Conservation (phyloP, 805 yeast genomes). For the Saccharomycopsis lassenensis region DNA sequence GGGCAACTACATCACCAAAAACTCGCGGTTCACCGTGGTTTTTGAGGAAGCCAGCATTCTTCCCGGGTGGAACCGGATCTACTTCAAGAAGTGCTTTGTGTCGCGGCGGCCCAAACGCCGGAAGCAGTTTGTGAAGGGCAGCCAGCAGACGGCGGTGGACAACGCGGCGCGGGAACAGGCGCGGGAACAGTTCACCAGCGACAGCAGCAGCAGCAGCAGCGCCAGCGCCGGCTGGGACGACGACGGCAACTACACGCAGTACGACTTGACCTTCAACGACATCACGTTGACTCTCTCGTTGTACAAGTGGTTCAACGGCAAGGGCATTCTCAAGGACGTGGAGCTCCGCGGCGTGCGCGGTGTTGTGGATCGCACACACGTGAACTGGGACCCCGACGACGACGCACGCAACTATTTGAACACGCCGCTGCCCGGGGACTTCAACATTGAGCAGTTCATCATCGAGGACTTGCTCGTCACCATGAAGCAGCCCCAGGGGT, state of each 20-base stretch:
- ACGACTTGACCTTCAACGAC: slow-evolving; percentile 81
- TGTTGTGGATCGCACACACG: slow-evolving; percentile 82
- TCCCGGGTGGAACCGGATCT: slow-evolving; percentile 89
- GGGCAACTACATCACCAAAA: slow-evolving; percentile 76
- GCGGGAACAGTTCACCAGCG: not conserved
- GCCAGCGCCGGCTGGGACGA: slow-evolving; percentile 46
- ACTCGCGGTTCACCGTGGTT: slow-evolving; percentile 70
- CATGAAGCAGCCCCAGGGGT: slow-evolving; percentile 66
- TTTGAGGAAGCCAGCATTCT: slow-evolving; percentile 84
- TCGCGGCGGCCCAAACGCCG: slow-evolving; percentile 63
- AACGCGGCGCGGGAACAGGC: slow-evolving; percentile 28
- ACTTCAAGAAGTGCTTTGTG: slow-evolving; percentile 75
- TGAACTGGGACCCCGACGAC: slow-evolving; percentile 70
- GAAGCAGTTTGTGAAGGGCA: slow-evolving; percentile 52
- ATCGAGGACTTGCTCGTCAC: slow-evolving; percentile 82
- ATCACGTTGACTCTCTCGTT: slow-evolving; percentile 73
- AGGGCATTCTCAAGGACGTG: slow-evolving; percentile 73
- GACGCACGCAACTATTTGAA: slow-evolving; percentile 76
- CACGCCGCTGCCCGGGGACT: slow-evolving; percentile 74
- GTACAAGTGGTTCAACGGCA: slow-evolving; percentile 80
- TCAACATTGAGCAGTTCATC: slow-evolving; percentile 74
- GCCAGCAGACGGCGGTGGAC: slow-evolving; percentile 61
- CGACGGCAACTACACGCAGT: slow-evolving; percentile 95
- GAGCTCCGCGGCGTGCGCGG: slow-evolving; percentile 84
- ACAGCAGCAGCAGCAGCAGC: slow-evolving; percentile 16